Base-by-base conservation (phyloP, 352 stramenopile species). In the Globisporangium spinosum region DNA sequence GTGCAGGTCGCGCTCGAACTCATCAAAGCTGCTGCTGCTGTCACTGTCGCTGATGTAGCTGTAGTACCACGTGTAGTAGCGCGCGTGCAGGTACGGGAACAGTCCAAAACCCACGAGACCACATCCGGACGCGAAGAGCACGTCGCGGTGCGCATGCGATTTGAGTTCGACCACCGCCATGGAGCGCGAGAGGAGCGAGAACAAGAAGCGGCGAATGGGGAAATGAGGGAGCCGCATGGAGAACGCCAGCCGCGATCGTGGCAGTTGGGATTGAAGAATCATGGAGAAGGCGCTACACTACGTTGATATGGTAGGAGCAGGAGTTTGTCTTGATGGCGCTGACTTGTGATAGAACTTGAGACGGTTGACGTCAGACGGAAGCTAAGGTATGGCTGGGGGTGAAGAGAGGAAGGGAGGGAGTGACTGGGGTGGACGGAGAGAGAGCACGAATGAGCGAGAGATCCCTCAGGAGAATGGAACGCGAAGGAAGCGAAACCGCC, bases 91-190 rank as follows among this genome's bases (percentile, higher is more conserved):
- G 62, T 73, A 77, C 43, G 72, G 72, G 45, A 77, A 75, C 23
- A 75, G 62, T 0, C 72, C 72, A 29, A 76, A 66, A 66, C 72
- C 71, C 22, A 76, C 66, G 47, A 78, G 64, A 0, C 70, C 72
- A 22, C 72, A 74, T 43, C 72, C 70, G 20, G 66, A 57, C n/a
- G 63, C 66, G 51, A 74, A 78, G 47, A 78, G 70, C 65, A 76
- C 72, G 40, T 76, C 70, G 29, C 72, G 72, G 27, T 69, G 64
- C 25, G 64, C 56, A 32, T 69, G 54, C 0, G 69, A 12, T 35
- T 67, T 67, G 22, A 29, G n/a, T n/a, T 58, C 62, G 34, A 49
- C 10, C 45, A 58, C 22, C 27, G 22, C 35, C 38, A 56, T 17
- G 8, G 57, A 47, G 38, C 20, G 57, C 3, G 32, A n/a, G 4